A percentile compares a stretch with the other conserved stretches of the same genome.
Evolutionary conservation across 176 grass and related monocot genomes (phyloP).

Genomic region (Aegilops sharonensis): DNA sequence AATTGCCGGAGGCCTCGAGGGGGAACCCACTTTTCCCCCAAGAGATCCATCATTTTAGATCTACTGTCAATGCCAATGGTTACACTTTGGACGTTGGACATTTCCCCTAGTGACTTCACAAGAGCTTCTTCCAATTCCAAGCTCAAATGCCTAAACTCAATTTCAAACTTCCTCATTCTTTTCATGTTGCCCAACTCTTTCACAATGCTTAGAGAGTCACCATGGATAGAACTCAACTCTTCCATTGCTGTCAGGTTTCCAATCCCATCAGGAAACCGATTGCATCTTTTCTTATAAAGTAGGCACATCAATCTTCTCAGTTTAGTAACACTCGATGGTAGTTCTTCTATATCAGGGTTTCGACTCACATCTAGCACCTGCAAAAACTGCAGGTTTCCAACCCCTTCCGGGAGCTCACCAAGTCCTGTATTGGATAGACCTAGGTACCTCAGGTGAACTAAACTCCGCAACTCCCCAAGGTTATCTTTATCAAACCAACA

Average conservation of each 20-base stretch:
- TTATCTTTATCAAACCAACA: not conserved
- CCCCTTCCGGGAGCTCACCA: not conserved
- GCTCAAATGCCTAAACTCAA: rapidly evolving
- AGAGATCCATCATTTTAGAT: not conserved
- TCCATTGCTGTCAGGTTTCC: not conserved
- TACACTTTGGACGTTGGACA: too few species aligned
- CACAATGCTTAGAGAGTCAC: not conserved
- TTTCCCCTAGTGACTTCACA: too few species aligned
- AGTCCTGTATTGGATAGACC: rapidly evolving
- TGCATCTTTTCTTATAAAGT: rapidly evolving
- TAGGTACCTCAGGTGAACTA: not conserved
- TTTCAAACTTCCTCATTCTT: not conserved
- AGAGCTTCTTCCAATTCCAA: too few species aligned
- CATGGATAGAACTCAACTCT: not conserved
- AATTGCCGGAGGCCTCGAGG: not conserved
- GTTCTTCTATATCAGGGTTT: rapidly evolving
- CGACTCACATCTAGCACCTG: not conserved
- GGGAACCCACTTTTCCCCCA: not conserved
- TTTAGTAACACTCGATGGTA: not conserved
- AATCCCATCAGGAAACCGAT: not conserved
- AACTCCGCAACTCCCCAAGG: not conserved
- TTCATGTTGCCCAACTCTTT: not conserved
- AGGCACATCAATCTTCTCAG: not conserved
- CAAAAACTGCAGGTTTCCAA: not conserved
- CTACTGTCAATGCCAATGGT: too few species aligned